Base-by-base conservation (phyloP, 2,329 filamentous ascomycete genomes). In the Orbilia javanica region DNA sequence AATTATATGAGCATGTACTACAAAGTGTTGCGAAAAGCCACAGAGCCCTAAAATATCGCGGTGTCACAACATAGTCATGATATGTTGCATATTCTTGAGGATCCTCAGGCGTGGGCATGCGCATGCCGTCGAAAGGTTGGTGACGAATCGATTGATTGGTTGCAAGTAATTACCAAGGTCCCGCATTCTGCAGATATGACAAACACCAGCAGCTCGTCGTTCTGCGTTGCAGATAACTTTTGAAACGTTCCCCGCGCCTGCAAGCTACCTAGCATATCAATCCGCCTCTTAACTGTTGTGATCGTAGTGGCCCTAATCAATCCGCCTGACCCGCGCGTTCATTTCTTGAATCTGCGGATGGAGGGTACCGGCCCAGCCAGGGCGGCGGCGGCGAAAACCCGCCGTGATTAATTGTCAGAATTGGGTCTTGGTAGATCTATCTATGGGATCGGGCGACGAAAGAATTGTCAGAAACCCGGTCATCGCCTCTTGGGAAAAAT, bases 401-500 rank as follows among this genome's bases (percentile, higher is more conserved):
- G 36, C 36, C 31, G 11, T 46, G 50, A 52, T 44, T 64, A 72
- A 55, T 64, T 71, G 22, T 22, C 29, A 42, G 39, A 27, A 39
- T 62, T 27, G 8, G 36, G 22, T 22, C 34, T 65, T 46, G 20
- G 55, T 36, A 8, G 13, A 18, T 6, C 46, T 25, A 62, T 63
- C 67, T 71, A 46, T 71, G 67, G 60, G 52, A 53, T 55, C 39
- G 48, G 55, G 31, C 39, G 22, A 34, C 27, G 60, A 48, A 44
- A 18, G 52, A 36, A 63, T 29, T 31, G 53, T 63, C 52, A 64
- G 29, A 65, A 57, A 57, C 36, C 36, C 34, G 64, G 48, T 36
- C 36, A 64, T 65, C 52, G 60, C 73, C 52, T 70, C 34, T 42
- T 53, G 39, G 44, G 36, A 68, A 68, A 68, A 76, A 76, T 57